Conservation (phyloP, 495 filamentous ascomycete species). For the Articulospora tetracladia region DNA sequence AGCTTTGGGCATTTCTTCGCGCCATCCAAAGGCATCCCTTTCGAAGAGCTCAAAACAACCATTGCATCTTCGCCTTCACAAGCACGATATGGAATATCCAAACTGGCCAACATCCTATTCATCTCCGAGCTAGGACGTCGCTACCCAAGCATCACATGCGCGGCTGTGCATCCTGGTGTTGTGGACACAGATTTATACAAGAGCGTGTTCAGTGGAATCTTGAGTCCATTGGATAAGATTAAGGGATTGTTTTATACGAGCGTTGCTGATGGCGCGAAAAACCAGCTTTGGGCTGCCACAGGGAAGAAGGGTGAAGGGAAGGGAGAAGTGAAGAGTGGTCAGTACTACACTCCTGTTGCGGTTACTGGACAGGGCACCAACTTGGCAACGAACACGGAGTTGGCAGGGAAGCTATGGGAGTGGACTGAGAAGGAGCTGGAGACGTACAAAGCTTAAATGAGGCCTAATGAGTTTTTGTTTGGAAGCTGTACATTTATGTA, state of each 20-base stretch:
- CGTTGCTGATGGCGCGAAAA: constrained; percentile 46
- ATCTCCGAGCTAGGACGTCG: constrained; percentile 53
- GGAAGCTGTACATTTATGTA: too few relatives aligned
- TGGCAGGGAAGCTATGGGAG: constrained; percentile 55
- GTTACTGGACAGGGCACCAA: constrained; percentile 30
- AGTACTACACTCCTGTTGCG: constrained; percentile 52
- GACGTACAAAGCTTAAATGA: not conserved
- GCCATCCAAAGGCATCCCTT: constrained; percentile 34
- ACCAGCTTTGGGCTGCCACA: constrained; percentile 58
- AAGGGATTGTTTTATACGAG: constrained; percentile 5
- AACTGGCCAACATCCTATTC: constrained; percentile 70
- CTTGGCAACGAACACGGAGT: constrained; percentile 39
- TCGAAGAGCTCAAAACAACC: constrained; percentile 34
- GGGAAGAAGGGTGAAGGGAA: constrained; percentile 3
- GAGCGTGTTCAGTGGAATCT: constrained; percentile 7
- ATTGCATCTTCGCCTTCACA: constrained; percentile 16
- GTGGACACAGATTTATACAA: constrained; percentile 31
- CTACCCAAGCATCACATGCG: constrained; percentile 49
- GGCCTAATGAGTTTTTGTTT: too few relatives aligned
- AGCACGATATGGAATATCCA: constrained; percentile 59
- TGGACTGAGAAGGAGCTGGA: constrained; percentile 57
- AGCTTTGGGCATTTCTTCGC: constrained; percentile 34
- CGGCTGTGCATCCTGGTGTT: constrained; percentile 64
- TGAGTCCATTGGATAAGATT: not conserved
- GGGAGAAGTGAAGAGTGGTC: constrained; percentile 30